Evolutionary conservation across 116 monocot genomes (phyloP).

Genomic region (Thalassia testudinum): DNA sequence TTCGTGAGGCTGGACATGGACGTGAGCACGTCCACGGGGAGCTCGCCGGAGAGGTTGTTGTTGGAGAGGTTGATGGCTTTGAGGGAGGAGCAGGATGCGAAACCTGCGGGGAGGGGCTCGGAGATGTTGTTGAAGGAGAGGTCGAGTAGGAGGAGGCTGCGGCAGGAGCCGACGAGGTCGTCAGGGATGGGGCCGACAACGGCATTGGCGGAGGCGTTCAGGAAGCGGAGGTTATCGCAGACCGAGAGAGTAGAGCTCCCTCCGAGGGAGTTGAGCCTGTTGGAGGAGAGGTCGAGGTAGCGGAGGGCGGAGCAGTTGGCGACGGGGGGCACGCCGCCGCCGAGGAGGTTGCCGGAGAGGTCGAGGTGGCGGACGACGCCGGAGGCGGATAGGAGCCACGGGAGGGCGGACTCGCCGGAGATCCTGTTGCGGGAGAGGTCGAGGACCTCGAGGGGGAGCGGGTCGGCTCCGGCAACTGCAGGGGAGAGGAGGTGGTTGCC

Average conservation of each 20-base stretch:
- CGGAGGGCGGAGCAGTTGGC: constrained; percentile 11
- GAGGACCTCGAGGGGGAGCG: constrained; percentile 1
- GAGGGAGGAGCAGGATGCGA: constrained; percentile 27
- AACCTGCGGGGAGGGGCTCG: constrained; percentile 21
- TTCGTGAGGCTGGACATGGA: constrained; percentile 16
- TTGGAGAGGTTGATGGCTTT: constrained; percentile 30
- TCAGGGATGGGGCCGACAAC: constrained; percentile 19
- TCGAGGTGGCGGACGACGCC: constrained; percentile 3
- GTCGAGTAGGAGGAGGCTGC: constrained; percentile 22
- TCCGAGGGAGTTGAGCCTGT: constrained; percentile 8
- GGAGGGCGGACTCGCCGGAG: background rate
- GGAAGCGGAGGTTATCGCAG: constrained; percentile 5
- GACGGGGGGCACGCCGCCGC: constrained; percentile 5
- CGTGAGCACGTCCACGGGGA: constrained; percentile 26
- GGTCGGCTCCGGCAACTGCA: background rate
- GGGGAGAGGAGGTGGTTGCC: constrained; percentile 11
- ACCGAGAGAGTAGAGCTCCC: constrained; percentile 1
- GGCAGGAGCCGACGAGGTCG: constrained; percentile 15
- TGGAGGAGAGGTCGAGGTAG: constrained; percentile 28
- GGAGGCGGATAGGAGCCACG: constrained; percentile 4
- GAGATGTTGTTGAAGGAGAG: constrained; percentile 47
- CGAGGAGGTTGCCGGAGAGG: constrained; percentile 9
- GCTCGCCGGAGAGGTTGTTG: constrained; percentile 71
- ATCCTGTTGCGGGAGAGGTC: constrained; percentile 10
- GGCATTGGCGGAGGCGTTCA: constrained; percentile 22